These are phyloP conservation scores for Sinapis alba DNA, from an alignment of 441 rosid genomes.

Conservation along the genomic window DNA sequence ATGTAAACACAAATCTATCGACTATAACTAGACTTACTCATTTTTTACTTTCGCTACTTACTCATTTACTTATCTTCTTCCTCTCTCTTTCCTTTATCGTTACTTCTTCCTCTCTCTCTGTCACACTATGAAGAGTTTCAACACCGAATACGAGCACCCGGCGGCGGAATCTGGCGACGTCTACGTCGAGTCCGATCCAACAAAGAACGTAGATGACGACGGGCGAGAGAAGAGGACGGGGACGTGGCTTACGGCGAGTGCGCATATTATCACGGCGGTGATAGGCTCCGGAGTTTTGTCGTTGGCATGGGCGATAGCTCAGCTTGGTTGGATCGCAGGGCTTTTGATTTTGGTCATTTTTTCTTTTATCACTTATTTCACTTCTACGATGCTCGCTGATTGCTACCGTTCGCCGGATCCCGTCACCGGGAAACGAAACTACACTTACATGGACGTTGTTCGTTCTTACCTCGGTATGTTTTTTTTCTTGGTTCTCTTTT, in stretches of 20 bases:
- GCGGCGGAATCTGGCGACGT: slow-evolving; percentile 31
- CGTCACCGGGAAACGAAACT: slow-evolving; percentile 55
- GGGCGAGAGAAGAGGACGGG: slow-evolving; percentile 64
- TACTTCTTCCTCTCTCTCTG: not conserved
- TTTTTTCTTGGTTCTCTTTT: not conserved
- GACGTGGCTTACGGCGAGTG: slow-evolving; percentile 51
- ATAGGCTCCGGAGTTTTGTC: slow-evolving; percentile 2
- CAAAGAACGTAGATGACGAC: slow-evolving; percentile 58
- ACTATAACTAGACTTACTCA: slow-evolving; percentile 19
- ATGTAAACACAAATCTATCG: slow-evolving; percentile 21
- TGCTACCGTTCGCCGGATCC: slow-evolving; percentile 61
- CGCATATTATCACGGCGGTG: slow-evolving; percentile 3
- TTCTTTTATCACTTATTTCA: slow-evolving; percentile 51
- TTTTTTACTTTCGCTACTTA: slow-evolving; percentile 31
- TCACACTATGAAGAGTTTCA: slow-evolving; percentile 34
- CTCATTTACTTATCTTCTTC: slow-evolving; percentile 9
- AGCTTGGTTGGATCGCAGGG: slow-evolving; percentile 35
- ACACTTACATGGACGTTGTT: slow-evolving; percentile 66
- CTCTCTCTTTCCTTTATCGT: not conserved
- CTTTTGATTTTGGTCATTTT: slow-evolving; percentile 49
- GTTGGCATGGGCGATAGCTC: not conserved
- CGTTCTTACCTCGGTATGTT: slow-evolving; percentile 50
- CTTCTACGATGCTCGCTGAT: slow-evolving; percentile 51
- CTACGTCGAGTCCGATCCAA: slow-evolving; percentile 14
- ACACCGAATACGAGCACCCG: slow-evolving; percentile 29